A percentile compares a stretch with the other conserved stretches of the same genome.
Conservation (phyloP, 2,329 filamentous ascomycete species). For the Pseudopithomyces maydicus region DNA sequence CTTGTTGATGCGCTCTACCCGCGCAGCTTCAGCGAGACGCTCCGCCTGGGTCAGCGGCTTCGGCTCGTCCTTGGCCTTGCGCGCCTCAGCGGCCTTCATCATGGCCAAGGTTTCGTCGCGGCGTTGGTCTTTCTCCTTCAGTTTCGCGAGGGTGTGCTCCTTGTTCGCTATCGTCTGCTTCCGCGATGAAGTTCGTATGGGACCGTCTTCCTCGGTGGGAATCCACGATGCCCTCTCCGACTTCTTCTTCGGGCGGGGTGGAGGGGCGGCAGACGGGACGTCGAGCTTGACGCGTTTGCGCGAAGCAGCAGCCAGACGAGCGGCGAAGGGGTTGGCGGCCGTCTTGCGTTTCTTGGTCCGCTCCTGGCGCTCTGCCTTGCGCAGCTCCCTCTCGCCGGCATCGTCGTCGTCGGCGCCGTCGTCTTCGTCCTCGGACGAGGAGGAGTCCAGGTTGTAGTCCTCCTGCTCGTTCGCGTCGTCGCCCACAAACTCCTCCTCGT, state of each 20-base stretch:
- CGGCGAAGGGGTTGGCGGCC: slow-evolving; percentile 54
- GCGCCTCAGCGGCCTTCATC: slow-evolving; percentile 65
- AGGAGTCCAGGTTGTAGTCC: slow-evolving; percentile 80
- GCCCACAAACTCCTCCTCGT: slow-evolving; percentile 58
- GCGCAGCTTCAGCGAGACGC: slow-evolving; percentile 78
- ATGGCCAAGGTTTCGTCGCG: slow-evolving; percentile 71
- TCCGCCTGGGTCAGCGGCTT: slow-evolving; percentile 87
- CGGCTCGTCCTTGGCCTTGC: slow-evolving; percentile 74
- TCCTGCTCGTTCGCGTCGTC: slow-evolving; percentile 61
- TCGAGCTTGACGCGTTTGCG: slow-evolving; percentile 46
- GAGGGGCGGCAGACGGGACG: slow-evolving; percentile 39
- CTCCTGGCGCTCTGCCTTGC: slow-evolving; percentile 73
- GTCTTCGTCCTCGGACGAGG: slow-evolving; percentile 81
- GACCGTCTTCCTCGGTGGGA: slow-evolving; percentile 65
- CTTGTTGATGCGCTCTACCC: slow-evolving; percentile 83
- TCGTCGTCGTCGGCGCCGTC: slow-evolving; percentile 77
- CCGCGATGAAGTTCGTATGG: slow-evolving; percentile 65
- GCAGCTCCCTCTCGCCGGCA: slow-evolving; percentile 86
- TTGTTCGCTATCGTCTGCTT: slow-evolving; percentile 67
- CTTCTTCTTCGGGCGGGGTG: slow-evolving; percentile 66
- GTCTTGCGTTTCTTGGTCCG: slow-evolving; percentile 76
- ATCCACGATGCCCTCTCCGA: slow-evolving; percentile 74
- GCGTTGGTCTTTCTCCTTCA: slow-evolving; percentile 73
- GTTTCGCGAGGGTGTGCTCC: slow-evolving; percentile 66
- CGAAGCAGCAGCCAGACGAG: slow-evolving; percentile 43